Conservation (phyloP, 306 rosid species). For the Trifolium subterraneum region DNA sequence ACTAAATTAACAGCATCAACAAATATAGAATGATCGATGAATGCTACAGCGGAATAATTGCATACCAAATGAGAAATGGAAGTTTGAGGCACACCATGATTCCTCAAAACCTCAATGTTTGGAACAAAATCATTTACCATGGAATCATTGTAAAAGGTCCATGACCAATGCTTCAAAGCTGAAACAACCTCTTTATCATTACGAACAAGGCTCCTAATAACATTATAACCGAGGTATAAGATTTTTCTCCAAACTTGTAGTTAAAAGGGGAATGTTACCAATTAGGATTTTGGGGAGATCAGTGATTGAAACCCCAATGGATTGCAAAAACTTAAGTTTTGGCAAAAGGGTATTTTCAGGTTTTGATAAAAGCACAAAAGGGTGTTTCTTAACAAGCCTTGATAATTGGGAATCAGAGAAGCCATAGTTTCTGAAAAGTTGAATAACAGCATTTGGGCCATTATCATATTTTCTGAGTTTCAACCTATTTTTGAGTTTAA, state of each 20-base stretch:
- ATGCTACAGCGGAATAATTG: background rate
- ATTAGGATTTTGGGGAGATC: slow-evolving; percentile 8
- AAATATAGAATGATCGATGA: background rate
- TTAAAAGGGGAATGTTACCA: background rate
- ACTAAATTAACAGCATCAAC: background rate
- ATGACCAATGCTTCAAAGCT: background rate
- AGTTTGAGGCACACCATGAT: background rate
- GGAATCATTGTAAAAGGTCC: background rate
- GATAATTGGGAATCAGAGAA: background rate
- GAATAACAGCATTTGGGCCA: background rate
- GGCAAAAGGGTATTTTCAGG: background rate
- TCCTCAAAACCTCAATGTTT: background rate
- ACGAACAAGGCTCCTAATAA: background rate
- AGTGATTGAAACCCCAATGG: slow-evolving; percentile 1
- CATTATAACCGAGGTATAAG: background rate
- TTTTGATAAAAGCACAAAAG: background rate
- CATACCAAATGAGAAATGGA: background rate
- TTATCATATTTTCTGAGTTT: background rate
- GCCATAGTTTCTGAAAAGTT: slow-evolving; percentile 27
- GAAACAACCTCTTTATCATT: background rate
- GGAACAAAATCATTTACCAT: background rate
- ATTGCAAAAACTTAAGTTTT: background rate
- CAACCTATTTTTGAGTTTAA: background rate
- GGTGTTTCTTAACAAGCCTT: background rate
- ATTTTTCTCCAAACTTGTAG: background rate